Evolutionary conservation across 352 stramenopile genomes (phyloP).

Genomic region (Phytophthora fragariae): DNA sequence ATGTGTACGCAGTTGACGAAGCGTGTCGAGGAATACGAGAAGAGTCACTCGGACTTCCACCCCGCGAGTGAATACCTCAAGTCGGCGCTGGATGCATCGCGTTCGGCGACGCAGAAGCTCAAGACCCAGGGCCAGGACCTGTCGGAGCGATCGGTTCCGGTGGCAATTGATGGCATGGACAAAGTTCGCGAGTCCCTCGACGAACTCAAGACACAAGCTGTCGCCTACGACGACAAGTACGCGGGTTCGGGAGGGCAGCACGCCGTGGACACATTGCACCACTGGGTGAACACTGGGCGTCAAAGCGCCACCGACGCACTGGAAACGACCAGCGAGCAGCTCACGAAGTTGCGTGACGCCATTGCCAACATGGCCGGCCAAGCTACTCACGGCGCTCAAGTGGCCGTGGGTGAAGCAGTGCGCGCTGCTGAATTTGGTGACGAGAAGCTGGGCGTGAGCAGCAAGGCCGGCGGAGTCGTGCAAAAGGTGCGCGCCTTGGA

Average conservation of each 20-base stretch:
- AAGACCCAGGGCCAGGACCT: slow-evolving; percentile 47
- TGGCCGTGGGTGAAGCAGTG: slow-evolving; percentile 53
- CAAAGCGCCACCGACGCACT: slow-evolving; percentile 68
- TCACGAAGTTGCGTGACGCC: slow-evolving; percentile 51
- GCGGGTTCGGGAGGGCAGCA: slow-evolving; percentile 34
- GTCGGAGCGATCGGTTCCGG: slow-evolving; percentile 54
- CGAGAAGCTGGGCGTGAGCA: slow-evolving; percentile 59
- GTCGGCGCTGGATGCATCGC: slow-evolving; percentile 40
- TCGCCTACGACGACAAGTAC: slow-evolving; percentile 72
- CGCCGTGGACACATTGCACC: slow-evolving; percentile 44
- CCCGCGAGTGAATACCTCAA: slow-evolving; percentile 60
- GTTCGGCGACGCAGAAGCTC: slow-evolving; percentile 44
- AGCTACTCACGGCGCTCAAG: slow-evolving; percentile 31
- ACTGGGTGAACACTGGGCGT: slow-evolving; percentile 56
- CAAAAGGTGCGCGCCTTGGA: slow-evolving; percentile 65
- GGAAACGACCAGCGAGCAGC: slow-evolving; percentile 62
- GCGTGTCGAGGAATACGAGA: slow-evolving; percentile 62
- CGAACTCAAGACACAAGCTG: slow-evolving; percentile 47
- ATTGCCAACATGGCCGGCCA: slow-evolving; percentile 50
- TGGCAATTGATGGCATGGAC: slow-evolving; percentile 53
- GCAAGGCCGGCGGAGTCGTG: slow-evolving; percentile 48
- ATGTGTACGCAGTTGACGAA: slow-evolving; percentile 54
- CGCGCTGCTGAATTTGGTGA: slow-evolving; percentile 59
- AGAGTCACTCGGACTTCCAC: slow-evolving; percentile 52
- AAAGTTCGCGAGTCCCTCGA: slow-evolving; percentile 54